Conservation (phyloP, 148 eudicot genomes). For the Fagopyrum homotropicum region DNA sequence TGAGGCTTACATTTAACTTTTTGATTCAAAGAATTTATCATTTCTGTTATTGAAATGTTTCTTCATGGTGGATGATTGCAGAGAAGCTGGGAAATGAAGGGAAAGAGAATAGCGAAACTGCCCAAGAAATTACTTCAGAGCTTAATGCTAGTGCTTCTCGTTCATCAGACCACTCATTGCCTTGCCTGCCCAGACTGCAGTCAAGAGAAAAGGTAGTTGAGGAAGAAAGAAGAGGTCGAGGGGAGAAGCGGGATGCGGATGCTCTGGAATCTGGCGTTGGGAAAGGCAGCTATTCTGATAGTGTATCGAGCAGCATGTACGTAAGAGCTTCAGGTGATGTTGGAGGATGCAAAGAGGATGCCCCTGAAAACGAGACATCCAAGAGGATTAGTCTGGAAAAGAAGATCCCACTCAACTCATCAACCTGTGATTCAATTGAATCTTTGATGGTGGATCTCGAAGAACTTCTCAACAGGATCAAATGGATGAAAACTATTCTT, state of each 20-base stretch:
- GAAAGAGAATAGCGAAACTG: not conserved
- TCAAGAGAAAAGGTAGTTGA: conserved; percentile 3
- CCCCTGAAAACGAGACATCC: conserved; percentile 17
- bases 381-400: conserved; percentile 27
- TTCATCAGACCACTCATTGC: conserved; percentile 33
- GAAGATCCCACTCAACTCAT: conserved; percentile 30
- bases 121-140: not conserved
- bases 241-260: conserved; percentile 16
- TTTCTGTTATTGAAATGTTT: too few relatives aligned
- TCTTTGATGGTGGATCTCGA: conserved; percentile 52
- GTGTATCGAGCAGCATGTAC: conserved; percentile 17
- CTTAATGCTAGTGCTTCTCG: conserved; percentile 24
- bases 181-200: conserved; percentile 5
- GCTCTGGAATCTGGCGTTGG: too few relatives aligned
- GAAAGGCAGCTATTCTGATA: conserved; percentile 11
- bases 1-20: too few relatives aligned
- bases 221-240: conserved; percentile 17
- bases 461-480: conserved; percentile 55
- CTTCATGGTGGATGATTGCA: not conserved
- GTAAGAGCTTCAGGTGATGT: conserved; percentile 27
- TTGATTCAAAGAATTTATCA: too few relatives aligned
- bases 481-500: conserved; percentile 49
- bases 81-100: not conserved
- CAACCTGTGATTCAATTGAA: conserved; percentile 35
- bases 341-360: conserved; percentile 21